Evolutionary conservation across 2,329 filamentous ascomycete genomes (phyloP), one percentile per base, ranked within the genome.

Genomic region (Verticillium albo-atrum): DNA sequence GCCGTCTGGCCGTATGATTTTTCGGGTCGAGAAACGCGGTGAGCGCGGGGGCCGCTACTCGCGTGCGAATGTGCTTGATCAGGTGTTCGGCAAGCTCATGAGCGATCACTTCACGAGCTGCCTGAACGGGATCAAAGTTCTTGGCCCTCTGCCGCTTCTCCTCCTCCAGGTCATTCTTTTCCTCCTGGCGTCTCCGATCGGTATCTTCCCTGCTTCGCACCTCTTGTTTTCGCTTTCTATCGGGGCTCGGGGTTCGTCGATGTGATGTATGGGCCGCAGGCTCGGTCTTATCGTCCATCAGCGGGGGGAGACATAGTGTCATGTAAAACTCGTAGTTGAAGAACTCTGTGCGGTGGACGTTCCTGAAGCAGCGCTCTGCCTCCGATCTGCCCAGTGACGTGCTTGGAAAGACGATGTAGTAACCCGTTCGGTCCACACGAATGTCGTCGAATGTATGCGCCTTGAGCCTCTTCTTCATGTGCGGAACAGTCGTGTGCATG

Each of bases 301-400:
- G 62, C 3, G 66, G 66, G 57, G 68, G 78, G 60, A 72, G 67
- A 63, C 67, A 89, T 59, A 92, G 87, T 70, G 94, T 89, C 92
- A 99, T 96, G 52, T 87, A 85, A 90, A 99, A 94, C 61, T 77
- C 79, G 62, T 98, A 98, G 1, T 90, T 97, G 77, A 99, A 99
- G 63, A 99, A 85, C 6, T 90, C 84, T 51, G 89, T 89, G 71
- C 90, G 89, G 71, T 97, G 88, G 65, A 90, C 92, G 56, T 88
- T 84, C 58, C 85, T 82, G 72, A 86, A 93, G 71, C 93, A 97
- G 62, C 90, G 83, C 65, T 91, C 88, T 1, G 92, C 89, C 74
- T 97, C 92, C 58, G 88, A 81, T 67, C 92, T 88, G 3, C 94
- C 94, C 9, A 82, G 80, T 58, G 85, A 83, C 2, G 87, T 91